Evolutionary conservation across 2,329 filamentous ascomycete species (phyloP).

Genomic region (Talaromyces funiculosus): DNA sequence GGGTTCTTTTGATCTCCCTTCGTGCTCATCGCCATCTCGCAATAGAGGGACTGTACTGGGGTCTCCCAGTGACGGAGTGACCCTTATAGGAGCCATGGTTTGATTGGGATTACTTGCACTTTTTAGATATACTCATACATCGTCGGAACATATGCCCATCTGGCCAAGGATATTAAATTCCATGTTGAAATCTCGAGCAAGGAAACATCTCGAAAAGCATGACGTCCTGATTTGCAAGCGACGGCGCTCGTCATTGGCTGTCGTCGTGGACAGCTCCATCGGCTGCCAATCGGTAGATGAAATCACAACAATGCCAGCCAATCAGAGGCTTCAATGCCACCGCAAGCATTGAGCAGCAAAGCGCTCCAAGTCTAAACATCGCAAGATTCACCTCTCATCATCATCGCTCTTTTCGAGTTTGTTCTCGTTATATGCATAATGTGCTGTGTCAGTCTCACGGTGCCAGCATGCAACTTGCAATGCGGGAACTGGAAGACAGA

Average conservation of each 20-base stretch:
- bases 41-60: conserved; percentile 6
- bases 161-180: too few species aligned
- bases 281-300: neutral
- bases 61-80: neutral
- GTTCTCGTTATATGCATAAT: neutral
- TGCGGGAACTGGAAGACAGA: neutral
- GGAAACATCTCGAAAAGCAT: neutral
- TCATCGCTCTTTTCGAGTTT: neutral
- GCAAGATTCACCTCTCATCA: too few species aligned
- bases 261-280: too few species aligned
- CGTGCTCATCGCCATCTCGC: neutral
- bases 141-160: neutral
- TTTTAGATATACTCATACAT: too few species aligned
- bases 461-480: neutral
- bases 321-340: neutral
- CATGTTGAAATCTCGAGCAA: too few species aligned
- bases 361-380: too few species aligned
- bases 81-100: neutral
- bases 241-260: neutral
- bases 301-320: neutral
- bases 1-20: neutral
- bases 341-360: too few species aligned
- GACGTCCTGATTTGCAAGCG: neutral
- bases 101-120: too few species aligned
- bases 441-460: neutral